A percentile compares a stretch with the other conserved stretches of the same genome.
Conservation (phyloP, 2,329 filamentous ascomycete genomes). For the Sporothrix mexicana region DNA sequence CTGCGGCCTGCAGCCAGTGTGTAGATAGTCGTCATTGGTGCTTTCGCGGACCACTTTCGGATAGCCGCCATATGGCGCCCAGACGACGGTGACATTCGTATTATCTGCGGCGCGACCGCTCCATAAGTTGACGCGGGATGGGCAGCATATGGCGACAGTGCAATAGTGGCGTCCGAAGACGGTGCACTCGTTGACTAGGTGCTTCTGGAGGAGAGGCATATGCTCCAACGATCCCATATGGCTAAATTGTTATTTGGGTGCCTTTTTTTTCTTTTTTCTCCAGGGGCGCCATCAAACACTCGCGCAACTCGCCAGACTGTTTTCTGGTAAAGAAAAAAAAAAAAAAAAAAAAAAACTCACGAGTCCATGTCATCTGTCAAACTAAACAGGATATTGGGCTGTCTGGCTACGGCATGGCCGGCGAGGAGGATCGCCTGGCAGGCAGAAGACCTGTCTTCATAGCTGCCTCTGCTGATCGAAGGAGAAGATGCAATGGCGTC, state of each 20-base stretch:
- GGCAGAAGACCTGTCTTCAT: slow-evolving; percentile 10
- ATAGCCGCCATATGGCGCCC: slow-evolving; percentile 65
- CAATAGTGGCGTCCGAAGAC: not conserved
- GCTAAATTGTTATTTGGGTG: slow-evolving; percentile 12
- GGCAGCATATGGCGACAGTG: slow-evolving; percentile 64
- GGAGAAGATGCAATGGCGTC: not conserved
- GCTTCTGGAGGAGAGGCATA: slow-evolving; percentile 12
- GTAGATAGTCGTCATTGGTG: slow-evolving; percentile 70
- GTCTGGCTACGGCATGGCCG: slow-evolving; percentile 3
- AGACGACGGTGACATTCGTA: slow-evolving; percentile 68
- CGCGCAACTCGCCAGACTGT: not conserved
- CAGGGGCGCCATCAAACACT: not conserved
- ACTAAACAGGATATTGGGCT: slow-evolving; percentile 9
- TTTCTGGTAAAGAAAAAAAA: too few species aligned
- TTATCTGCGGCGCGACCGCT: slow-evolving; percentile 69
- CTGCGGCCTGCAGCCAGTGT: slow-evolving; percentile 69
- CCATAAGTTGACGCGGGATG: slow-evolving; percentile 67
- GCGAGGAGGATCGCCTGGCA: slow-evolving; percentile 1
- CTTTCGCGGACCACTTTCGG: slow-evolving; percentile 70
- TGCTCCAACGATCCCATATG: slow-evolving; percentile 12
- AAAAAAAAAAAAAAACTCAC: slow-evolving; percentile 4
- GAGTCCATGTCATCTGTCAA: slow-evolving; percentile 19
- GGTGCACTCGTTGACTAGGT: not conserved
- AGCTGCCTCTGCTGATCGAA: not conserved
- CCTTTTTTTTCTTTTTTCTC: not conserved